Evolutionary conservation across 768 basidiomycete genomes (phyloP).

Genomic region (Lactarius deliciosus): DNA sequence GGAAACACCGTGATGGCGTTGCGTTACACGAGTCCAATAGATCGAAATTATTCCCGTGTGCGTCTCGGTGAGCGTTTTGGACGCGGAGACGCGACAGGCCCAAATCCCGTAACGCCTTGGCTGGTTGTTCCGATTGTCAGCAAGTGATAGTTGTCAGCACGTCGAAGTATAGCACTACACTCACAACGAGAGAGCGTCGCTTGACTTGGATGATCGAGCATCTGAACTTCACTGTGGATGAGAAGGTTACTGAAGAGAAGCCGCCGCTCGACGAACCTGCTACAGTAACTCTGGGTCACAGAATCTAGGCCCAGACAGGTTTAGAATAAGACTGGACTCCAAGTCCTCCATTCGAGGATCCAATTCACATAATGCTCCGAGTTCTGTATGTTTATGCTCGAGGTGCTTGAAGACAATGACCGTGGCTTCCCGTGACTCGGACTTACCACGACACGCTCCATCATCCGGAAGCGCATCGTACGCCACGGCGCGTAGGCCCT

Average conservation of each 20-base stretch:
- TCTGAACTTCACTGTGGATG: not conserved
- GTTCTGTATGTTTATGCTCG: not conserved
- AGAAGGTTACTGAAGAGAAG: not conserved
- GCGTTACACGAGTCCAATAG: not conserved
- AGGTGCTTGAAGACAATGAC: too few relatives aligned
- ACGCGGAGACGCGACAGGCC: conserved; percentile 1
- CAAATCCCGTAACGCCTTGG: not conserved
- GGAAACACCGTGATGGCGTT: not conserved
- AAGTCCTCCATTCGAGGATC: not conserved
- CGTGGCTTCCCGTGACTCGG: too few relatives aligned
- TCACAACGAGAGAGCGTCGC: not conserved
- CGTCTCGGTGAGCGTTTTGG: not conserved
- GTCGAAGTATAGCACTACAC: not conserved
- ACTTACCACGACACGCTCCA: not conserved
- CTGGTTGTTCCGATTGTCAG: conserved; percentile 11
- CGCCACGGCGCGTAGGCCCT: not conserved
- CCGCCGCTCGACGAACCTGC: not conserved
- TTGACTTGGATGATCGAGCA: not conserved
- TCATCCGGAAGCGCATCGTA: not conserved
- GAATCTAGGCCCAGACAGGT: not conserved
- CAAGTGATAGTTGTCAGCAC: not conserved
- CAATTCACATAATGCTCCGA: not conserved
- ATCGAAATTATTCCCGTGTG: not conserved
- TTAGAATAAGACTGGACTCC: conserved; percentile 8
- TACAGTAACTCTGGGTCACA: not conserved